phyloP scores from a whole-genome alignment of 345 rosid genomes.

The Stellera chamaejasme region DNA sequence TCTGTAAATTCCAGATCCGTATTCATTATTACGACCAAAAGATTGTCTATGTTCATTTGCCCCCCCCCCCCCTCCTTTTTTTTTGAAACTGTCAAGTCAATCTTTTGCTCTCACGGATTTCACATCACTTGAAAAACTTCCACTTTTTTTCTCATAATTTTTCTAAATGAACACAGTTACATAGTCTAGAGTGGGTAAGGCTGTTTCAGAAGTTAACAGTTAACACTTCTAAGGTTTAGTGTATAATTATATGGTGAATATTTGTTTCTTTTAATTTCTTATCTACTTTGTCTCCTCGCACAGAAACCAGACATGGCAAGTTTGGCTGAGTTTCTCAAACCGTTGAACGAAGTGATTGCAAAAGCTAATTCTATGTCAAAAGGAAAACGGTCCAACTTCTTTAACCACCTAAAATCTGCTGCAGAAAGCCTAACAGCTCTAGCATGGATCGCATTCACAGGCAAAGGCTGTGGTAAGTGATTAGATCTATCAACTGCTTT shows the following conservation, averaged over 20 bases:
- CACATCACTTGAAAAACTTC: too few species aligned
- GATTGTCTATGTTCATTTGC: too few species aligned
- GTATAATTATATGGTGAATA: background rate
- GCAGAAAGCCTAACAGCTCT: slow-evolving; percentile 69
- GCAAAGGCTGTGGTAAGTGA: slow-evolving; percentile 70
- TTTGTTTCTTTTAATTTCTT: background rate
- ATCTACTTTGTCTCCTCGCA: slow-evolving; percentile 6
- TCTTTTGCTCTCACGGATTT: too few species aligned
- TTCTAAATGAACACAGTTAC: too few species aligned
- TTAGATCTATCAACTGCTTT: background rate
- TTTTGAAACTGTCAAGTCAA: too few species aligned
- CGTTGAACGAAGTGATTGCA: slow-evolving; percentile 60
- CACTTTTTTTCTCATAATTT: too few species aligned
- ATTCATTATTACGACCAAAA: too few species aligned
- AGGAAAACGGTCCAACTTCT: slow-evolving; percentile 69
- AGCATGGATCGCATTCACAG: slow-evolving; percentile 79
- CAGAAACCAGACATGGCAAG: slow-evolving; percentile 72
- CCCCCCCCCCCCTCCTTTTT: too few species aligned
- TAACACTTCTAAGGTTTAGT: background rate
- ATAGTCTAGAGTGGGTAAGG: too few species aligned
- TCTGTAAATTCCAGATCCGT: too few species aligned
- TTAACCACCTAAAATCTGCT: slow-evolving; percentile 73
- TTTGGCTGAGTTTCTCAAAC: slow-evolving; percentile 61
- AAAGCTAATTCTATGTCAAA: slow-evolving; percentile 67
- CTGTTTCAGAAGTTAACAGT: too few species aligned